Conservation (phyloP, 768 basidiomycete species). For the Lactarius tabidus region DNA sequence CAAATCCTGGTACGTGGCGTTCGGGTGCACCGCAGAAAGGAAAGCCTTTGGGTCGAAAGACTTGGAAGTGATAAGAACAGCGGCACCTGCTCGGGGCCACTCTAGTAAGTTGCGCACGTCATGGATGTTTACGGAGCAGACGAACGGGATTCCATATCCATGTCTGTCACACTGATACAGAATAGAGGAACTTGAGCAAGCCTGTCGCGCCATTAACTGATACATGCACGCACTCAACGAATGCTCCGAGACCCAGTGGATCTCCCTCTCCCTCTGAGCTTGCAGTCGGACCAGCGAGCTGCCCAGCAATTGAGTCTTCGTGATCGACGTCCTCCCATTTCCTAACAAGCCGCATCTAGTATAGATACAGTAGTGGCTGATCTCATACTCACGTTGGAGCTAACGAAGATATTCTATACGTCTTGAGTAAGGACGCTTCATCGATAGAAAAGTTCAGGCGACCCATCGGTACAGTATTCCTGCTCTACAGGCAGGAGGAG, state of each 20-base stretch:
- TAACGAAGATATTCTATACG: conserved; percentile 78
- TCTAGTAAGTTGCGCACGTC: conserved; percentile 17
- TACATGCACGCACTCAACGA: conserved; percentile 49
- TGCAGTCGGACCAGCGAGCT: conserved; percentile 52
- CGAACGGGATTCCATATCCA: conserved; percentile 79
- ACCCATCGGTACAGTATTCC: conserved; percentile 40
- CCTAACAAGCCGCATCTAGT: conserved; percentile 37
- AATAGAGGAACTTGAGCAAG: conserved; percentile 5
- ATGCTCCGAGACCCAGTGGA: conserved; percentile 70
- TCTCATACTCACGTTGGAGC: conserved; percentile 57
- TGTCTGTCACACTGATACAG: conserved; percentile 49
- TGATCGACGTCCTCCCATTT: conserved; percentile 91
- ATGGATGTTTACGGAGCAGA: conserved; percentile 9
- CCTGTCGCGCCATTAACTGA: not conserved
- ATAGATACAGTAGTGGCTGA: not conserved
- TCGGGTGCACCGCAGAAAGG: conserved; percentile 86
- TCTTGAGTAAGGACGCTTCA: conserved; percentile 79
- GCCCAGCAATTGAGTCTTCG: conserved; percentile 72
- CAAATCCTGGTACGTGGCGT: conserved; percentile 92
- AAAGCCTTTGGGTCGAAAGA: conserved; percentile 95
- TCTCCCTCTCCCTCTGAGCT: conserved; percentile 58
- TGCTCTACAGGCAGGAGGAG: not conserved
- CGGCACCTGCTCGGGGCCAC: conserved; percentile 49
- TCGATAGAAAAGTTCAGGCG: conserved; percentile 68
- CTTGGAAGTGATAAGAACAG: conserved; percentile 85